phyloP scores from a whole-genome alignment of 202 grass and related monocot species.

The Cymbopogon flexuosus region DNA sequence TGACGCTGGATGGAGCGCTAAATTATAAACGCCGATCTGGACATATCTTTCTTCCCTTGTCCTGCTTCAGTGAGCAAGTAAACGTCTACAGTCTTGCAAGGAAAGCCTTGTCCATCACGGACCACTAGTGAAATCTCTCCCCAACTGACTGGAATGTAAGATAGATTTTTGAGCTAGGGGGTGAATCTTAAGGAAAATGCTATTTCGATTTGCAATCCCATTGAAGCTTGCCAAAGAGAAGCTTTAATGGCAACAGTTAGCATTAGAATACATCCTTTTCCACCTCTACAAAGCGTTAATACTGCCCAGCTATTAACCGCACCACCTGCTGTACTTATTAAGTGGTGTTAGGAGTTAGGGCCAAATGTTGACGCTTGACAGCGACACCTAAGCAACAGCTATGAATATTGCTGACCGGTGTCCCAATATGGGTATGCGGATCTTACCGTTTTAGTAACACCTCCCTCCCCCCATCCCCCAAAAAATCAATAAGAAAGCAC shows the following conservation, averaged over 20 bases:
- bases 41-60: conserved; percentile 31
- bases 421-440: not conserved
- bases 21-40: conserved; percentile 25
- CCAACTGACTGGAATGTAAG: not conserved
- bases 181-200: not conserved
- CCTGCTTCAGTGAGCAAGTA: conserved; percentile 30
- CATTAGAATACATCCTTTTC: conserved; percentile 22
- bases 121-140: conserved; percentile 10
- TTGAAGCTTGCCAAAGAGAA: conserved; percentile 6
- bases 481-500: not conserved
- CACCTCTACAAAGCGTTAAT: conserved; percentile 22
- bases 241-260: conserved; percentile 14
- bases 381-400: not conserved
- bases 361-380: conserved; percentile 6
- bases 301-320: conserved; percentile 13
- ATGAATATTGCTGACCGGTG: not conserved
- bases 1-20: conserved; percentile 29
- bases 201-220: not conserved
- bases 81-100: conserved; percentile 23
- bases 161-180: not conserved
- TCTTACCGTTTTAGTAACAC: not conserved
- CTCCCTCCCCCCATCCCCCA: not conserved
- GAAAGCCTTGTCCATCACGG: conserved; percentile 14
- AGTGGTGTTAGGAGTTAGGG: conserved; percentile 39
- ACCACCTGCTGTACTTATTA: not conserved